phyloP scores from a whole-genome alignment of 2,329 filamentous ascomycete species.

The Alternaria sp. region DNA sequence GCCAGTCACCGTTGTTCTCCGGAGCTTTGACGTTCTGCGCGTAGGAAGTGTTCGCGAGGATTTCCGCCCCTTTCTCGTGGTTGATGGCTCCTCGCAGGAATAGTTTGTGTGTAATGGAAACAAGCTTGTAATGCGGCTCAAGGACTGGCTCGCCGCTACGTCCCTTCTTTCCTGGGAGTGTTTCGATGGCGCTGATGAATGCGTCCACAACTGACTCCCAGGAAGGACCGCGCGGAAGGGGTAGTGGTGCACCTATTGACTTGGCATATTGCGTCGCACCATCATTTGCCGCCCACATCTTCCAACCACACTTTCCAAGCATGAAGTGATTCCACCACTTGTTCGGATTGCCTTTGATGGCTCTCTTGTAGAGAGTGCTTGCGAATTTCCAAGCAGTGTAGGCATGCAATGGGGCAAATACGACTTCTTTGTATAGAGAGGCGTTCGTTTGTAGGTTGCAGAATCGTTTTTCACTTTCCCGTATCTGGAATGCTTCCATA shows the following conservation, averaged over 20 bases:
- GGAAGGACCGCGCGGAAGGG: conserved; percentile 29
- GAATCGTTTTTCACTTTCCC: conserved; percentile 66
- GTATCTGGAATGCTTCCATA: conserved; percentile 69
- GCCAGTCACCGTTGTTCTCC: conserved; percentile 61
- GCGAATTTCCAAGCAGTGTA: conserved; percentile 72
- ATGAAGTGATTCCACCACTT: conserved; percentile 73
- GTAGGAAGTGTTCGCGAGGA: conserved; percentile 62
- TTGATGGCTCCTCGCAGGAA: conserved; percentile 60
- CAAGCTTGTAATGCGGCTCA: conserved; percentile 91
- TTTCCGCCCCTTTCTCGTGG: conserved; percentile 56
- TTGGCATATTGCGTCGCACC: conserved; percentile 42
- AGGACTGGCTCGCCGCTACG: conserved; percentile 77
- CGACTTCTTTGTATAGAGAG: conserved; percentile 62
- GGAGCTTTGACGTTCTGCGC: conserved; percentile 59
- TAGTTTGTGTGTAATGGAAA: conserved; percentile 82
- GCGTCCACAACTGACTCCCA: conserved; percentile 61
- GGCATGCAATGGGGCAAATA: conserved; percentile 64
- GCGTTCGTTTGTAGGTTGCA: conserved; percentile 58
- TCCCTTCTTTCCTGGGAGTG: conserved; percentile 66
- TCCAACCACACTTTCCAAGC: conserved; percentile 75
- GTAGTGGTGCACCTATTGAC: conserved; percentile 35
- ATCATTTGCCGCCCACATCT: conserved; percentile 65
- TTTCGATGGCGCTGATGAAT: conserved; percentile 66
- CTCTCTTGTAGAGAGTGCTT: conserved; percentile 65
- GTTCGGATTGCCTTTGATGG: conserved; percentile 64